phyloP scores from a whole-genome alignment of 805 yeast genomes.

The Candida silvicultrix region DNA sequence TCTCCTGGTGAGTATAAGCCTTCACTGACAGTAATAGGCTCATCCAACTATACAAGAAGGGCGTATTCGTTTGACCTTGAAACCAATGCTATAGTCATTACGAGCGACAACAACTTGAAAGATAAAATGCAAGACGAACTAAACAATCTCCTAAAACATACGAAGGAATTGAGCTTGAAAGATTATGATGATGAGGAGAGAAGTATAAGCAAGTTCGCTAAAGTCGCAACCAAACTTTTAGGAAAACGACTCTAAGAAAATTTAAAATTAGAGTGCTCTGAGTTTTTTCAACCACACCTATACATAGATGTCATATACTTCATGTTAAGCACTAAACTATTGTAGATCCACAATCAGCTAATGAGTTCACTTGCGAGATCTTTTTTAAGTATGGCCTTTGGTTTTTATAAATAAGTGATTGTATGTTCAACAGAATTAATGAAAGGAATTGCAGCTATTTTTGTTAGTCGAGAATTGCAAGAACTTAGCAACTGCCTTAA shows the following conservation, averaged over 20 bases:
- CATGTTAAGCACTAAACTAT: too few relatives aligned
- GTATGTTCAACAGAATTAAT: background rate
- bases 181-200: slow-evolving; percentile 63
- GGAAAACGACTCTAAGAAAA: slow-evolving; percentile 51
- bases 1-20: slow-evolving; percentile 55
- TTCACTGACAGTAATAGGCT: slow-evolving; percentile 76
- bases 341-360: too few relatives aligned
- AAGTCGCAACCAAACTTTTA: slow-evolving; percentile 55
- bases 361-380: too few relatives aligned
- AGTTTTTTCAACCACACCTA: too few relatives aligned
- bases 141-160: slow-evolving; percentile 46
- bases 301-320: too few relatives aligned
- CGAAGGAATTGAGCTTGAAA: slow-evolving; percentile 45
- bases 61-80: slow-evolving; percentile 87
- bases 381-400: background rate
- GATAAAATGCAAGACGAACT: slow-evolving; percentile 55
- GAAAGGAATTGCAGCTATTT: background rate
- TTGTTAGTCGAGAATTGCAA: background rate
- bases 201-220: slow-evolving; percentile 55
- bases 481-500: too few relatives aligned
- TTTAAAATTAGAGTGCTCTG: too few relatives aligned
- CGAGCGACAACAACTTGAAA: slow-evolving; percentile 58
- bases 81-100: slow-evolving; percentile 74
- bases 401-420: background rate
- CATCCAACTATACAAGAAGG: slow-evolving; percentile 88